A percentile compares a stretch with the other conserved stretches of the same genome.
phyloP scores from a whole-genome alignment of 2,329 filamentous ascomycete genomes.

The Fusarium mundagurra region DNA sequence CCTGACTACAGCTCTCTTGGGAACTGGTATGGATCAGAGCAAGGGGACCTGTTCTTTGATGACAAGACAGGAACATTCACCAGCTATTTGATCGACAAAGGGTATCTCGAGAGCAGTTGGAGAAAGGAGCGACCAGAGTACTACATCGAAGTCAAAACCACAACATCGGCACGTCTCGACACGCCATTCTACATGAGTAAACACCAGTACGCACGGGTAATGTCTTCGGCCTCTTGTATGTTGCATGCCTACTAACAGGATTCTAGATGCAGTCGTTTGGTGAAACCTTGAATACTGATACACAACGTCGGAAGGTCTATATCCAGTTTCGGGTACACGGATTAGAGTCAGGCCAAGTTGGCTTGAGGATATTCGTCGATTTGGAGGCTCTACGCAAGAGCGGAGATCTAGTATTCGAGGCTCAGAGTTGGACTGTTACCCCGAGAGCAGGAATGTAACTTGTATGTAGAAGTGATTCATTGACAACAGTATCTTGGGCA shows the following conservation, averaged over 20 bases:
- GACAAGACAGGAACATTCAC: neutral
- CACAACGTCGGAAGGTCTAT: neutral
- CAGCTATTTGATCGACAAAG: neutral
- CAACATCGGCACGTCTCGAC: neutral
- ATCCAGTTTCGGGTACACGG: accelerated
- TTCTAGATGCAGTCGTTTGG: neutral
- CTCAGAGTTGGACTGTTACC: neutral
- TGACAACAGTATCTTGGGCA: no score
- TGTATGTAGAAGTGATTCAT: no score
- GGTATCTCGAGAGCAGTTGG: neutral
- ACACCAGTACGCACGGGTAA: neutral
- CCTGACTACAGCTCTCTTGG: neutral
- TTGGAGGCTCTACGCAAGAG: neutral
- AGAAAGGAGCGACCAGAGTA: neutral
- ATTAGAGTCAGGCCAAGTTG: neutral
- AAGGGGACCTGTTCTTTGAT: neutral
- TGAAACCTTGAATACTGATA: accelerated
- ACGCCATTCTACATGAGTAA: neutral
- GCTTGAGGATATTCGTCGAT: neutral
- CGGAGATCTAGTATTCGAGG: neutral
- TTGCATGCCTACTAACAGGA: accelerated
- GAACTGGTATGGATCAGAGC: neutral
- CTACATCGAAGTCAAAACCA: neutral
- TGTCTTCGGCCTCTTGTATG: accelerated
- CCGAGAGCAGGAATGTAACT: neutral